Evolutionary conservation across 108 stramenopile genomes (phyloP).

Genomic region (Cyclotella sp.): DNA sequence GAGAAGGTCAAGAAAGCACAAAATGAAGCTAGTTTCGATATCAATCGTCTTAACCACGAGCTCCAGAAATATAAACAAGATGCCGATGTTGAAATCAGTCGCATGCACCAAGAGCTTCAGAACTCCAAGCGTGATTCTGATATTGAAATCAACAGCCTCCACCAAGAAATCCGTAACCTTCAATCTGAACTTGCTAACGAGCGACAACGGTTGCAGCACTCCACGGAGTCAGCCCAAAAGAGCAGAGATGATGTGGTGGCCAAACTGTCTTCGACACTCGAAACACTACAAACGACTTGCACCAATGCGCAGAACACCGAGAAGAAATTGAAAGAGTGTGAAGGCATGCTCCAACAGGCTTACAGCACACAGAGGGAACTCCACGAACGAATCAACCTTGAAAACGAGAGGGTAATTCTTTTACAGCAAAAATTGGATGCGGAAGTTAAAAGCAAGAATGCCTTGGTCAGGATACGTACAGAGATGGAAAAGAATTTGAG

Average conservation of each 20-base stretch:
- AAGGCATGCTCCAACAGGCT: slow-evolving; percentile 10
- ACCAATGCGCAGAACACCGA: slow-evolving; percentile 5
- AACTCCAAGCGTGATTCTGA: not conserved
- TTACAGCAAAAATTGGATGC: slow-evolving; percentile 29
- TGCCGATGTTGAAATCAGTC: not conserved
- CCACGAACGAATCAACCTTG: slow-evolving; percentile 14
- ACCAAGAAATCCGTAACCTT: not conserved
- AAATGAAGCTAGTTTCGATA: not conserved
- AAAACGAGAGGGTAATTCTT: slow-evolving; percentile 30
- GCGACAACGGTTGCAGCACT: not conserved
- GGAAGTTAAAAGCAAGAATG: slow-evolving; percentile 13
- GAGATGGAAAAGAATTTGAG: slow-evolving; percentile 40
- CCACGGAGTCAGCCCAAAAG: not conserved
- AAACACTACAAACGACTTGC: slow-evolving; percentile 28
- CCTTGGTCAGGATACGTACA: slow-evolving; percentile 5
- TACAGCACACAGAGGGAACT: slow-evolving; percentile 21
- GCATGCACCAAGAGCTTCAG: not conserved
- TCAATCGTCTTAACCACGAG: not conserved
- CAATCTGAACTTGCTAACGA: slow-evolving; percentile 1
- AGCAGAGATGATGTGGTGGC: not conserved
- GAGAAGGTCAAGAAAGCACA: not conserved
- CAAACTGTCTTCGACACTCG: slow-evolving; percentile 33
- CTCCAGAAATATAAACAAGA: not conserved
- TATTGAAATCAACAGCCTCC: not conserved
- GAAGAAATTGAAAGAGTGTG: slow-evolving; percentile 14